Base-by-base conservation (phyloP, 345 rosid genomes). In the Excoecaria cochinchinensis region DNA sequence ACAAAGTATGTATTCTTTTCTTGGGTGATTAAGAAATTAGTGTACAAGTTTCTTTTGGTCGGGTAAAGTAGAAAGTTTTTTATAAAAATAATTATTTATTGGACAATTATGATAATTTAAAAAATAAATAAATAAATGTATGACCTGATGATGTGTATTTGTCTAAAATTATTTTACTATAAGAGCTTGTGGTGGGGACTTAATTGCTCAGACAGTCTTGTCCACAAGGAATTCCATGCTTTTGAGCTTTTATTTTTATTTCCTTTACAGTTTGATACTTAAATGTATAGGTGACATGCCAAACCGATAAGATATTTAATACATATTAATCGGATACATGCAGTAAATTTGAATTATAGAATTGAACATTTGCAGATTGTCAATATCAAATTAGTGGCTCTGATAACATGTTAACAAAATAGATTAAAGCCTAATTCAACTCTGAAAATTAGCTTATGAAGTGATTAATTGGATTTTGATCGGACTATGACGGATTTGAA, bases 61-160 rank as follows among this genome's bases (percentile, higher is more conserved):
- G 84, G 81, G 39, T 75, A 81, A 84, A 79, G 57, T 48, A 48
- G 39, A 73, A 63, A 13, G 8, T 71, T 70, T 69, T 61, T 9
- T 72, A 52, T 58, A 25, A 62, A 64, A 69, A 78, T 7, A 70
- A 47, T 76, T 56, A 60, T 72, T 14, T 4, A 4, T 42, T 4
- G 6, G 6, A 42, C 3, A 4, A 42, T 42, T 42, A 19, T 14
- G 1, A 55, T 53, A 31, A 31, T 31, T 31, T 0, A 31, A 31
- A 31, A 31, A 31, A 31, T n/a, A 52, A 11, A 52, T 52, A 14
- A 11, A 10, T 52, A 52, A 0, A 52, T 52, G 17, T 52, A 52
- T 52, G 17, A 11, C 17, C 17, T 11, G 56, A 52, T 14, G 44
- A 40, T 40, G 21, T 53, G 57, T 53, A 42, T 42, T 42, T 42